phyloP scores from a whole-genome alignment of 2,329 filamentous ascomycete species.

The Fusarium hainanense region DNA sequence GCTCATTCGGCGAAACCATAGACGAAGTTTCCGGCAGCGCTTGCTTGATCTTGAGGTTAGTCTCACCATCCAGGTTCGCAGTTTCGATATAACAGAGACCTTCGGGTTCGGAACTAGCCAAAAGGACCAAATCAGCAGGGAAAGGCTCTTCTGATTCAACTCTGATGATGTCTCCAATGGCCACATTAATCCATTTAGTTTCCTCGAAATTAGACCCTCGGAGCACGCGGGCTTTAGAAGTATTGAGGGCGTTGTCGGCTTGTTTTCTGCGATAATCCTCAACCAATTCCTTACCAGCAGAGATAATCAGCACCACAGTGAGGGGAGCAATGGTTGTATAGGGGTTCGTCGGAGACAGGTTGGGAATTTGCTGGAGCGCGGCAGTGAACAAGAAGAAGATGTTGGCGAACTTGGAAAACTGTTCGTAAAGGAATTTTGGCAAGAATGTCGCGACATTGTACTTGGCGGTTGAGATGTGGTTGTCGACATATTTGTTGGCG shows the following conservation, averaged over 20 bases:
- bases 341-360: conserved; percentile 91
- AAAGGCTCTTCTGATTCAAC: conserved; percentile 97
- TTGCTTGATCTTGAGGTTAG: conserved; percentile 99
- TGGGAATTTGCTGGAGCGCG: conserved; percentile 91
- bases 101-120: conserved; percentile 96
- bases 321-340: conserved; percentile 98
- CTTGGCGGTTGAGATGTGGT: conserved; percentile 97
- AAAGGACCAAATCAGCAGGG: conserved; percentile 89
- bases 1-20: conserved; percentile 85
- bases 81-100: conserved; percentile 99
- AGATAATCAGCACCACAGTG: conserved; percentile 89
- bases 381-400: conserved; percentile 99
- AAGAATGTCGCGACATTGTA: conserved; percentile 95
- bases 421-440: conserved; percentile 96
- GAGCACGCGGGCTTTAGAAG: conserved; percentile 84
- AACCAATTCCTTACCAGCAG: conserved; percentile 91
- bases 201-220: conserved; percentile 86
- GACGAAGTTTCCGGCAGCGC: conserved; percentile 90
- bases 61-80: conserved; percentile 96
- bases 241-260: conserved; percentile 88
- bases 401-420: conserved; percentile 99
- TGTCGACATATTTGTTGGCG: conserved; percentile 90
- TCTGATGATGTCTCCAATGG: conserved; percentile 90
- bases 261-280: conserved; percentile 92
- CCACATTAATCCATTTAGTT: conserved; percentile 92